A percentile compares a stretch with the other conserved stretches of the same genome.
Conservation (phyloP, 192 early-diverging fungal genomes). For the Coemansia sp. region DNA sequence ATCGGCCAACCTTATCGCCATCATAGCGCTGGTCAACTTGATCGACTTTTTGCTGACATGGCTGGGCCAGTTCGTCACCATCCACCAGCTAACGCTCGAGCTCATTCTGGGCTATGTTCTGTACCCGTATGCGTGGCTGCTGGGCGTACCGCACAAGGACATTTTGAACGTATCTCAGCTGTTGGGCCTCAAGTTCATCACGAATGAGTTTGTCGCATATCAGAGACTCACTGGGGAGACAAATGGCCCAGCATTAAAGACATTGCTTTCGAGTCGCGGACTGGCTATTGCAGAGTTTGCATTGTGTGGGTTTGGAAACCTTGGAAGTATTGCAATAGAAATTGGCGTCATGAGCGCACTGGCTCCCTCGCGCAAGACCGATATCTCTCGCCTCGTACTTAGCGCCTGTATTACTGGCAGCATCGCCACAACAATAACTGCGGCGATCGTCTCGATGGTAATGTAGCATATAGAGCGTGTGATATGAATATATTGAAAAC, state of each 20-base stretch:
- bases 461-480: slow-evolving; percentile 17
- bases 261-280: slow-evolving; percentile 55
- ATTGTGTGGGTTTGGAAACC: slow-evolving; percentile 87
- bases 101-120: slow-evolving; percentile 78
- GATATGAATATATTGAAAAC: background rate
- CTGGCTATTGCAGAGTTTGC: slow-evolving; percentile 69
- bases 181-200: slow-evolving; percentile 75
- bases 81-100: slow-evolving; percentile 64
- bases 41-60: slow-evolving; percentile 74
- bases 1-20: slow-evolving; percentile 71
- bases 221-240: slow-evolving; percentile 29
- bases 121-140: slow-evolving; percentile 71
- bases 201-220: slow-evolving; percentile 93
- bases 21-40: slow-evolving; percentile 72
- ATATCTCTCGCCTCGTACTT: slow-evolving; percentile 72
- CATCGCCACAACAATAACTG: slow-evolving; percentile 77
- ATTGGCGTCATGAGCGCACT: slow-evolving; percentile 75
- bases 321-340: slow-evolving; percentile 82
- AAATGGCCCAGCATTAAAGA: slow-evolving; percentile 27
- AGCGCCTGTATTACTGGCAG: slow-evolving; percentile 82
- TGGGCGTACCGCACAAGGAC: slow-evolving; percentile 65
- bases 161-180: slow-evolving; percentile 65
- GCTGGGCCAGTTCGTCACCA: slow-evolving; percentile 67
- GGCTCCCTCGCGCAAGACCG: slow-evolving; percentile 68
- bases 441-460: slow-evolving; percentile 79